These are phyloP conservation scores for Capsella bursapastoris DNA, from an alignment of 345 rosid species.

Conservation along the genomic window DNA sequence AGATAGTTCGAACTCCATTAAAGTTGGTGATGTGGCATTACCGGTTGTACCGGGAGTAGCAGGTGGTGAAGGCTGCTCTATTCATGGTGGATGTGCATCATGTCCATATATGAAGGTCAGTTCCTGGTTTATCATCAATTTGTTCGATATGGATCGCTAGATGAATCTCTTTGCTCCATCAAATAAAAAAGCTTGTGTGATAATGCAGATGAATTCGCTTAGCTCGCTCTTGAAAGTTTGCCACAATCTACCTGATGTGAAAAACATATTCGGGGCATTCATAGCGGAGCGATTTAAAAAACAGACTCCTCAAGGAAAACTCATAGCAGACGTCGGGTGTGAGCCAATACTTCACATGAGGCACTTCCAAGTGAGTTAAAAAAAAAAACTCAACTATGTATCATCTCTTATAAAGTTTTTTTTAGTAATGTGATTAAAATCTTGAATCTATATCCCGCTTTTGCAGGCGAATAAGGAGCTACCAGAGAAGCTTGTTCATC, in stretches of 20 bases:
- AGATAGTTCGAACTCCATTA: conserved; percentile 47
- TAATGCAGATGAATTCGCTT: conserved; percentile 93
- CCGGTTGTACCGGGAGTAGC: conserved; percentile 93
- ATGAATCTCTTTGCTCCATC: background rate
- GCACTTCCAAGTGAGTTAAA: conserved; percentile 75
- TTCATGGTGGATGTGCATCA: conserved; percentile 97
- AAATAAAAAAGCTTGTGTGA: conserved; percentile 23
- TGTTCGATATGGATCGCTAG: background rate
- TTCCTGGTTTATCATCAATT: background rate
- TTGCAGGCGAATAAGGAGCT: conserved; percentile 76
- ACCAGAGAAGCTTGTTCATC: conserved; percentile 66
- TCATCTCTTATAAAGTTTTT: background rate
- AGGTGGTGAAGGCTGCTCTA: conserved; percentile 92
- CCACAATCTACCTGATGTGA: conserved; percentile 68
- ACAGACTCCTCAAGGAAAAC: conserved; percentile 76
- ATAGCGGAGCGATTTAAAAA: conserved; percentile 70
- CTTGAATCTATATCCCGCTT: conserved; percentile 8
- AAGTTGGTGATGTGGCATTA: conserved; percentile 55
- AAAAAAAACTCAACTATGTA: background rate
- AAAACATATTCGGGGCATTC: conserved; percentile 50
- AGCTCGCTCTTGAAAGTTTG: conserved; percentile 74
- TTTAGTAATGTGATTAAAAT: background rate
- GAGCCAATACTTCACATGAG: conserved; percentile 98
- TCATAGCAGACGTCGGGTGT: conserved; percentile 96
- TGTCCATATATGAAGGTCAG: conserved; percentile 98